A percentile compares a stretch with the other conserved stretches of the same genome.
Evolutionary conservation across 2,329 filamentous ascomycete genomes (phyloP).

Genomic region (Calonectria hawksworthii): DNA sequence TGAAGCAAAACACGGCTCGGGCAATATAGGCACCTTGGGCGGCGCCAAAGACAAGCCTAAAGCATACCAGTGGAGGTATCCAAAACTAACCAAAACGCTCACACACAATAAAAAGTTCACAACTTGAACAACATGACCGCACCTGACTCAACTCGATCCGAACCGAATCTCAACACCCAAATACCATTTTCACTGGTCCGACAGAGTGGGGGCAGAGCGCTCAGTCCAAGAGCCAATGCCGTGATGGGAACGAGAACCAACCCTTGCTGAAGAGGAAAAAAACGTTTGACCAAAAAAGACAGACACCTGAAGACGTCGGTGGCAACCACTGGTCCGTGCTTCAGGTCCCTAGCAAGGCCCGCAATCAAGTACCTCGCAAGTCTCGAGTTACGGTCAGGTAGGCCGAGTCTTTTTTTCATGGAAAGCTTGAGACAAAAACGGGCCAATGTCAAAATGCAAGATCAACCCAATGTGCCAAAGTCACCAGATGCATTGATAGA

Average conservation of each 20-base stretch:
- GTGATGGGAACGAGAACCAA: background rate
- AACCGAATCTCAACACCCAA: background rate
- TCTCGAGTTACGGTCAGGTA: background rate
- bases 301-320: constrained; percentile 4
- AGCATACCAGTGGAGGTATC: background rate
- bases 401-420: background rate
- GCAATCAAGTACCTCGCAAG: background rate
- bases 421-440: background rate
- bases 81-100: background rate
- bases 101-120: background rate
- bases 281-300: background rate
- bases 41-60: constrained; percentile 1
- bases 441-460: background rate
- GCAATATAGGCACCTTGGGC: background rate
- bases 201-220: constrained; percentile 5
- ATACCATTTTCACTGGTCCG: constrained; percentile 1
- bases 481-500: background rate
- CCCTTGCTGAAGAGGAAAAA: constrained; percentile 1
- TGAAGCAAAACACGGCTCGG: background rate
- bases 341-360: constrained; percentile 3
- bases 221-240: background rate
- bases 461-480: background rate
- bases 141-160: background rate
- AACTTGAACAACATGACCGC: background rate
- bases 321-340: constrained; percentile 16